Conservation (phyloP, 2,329 filamentous ascomycete genomes). For the Beauveria bassiana region DNA sequence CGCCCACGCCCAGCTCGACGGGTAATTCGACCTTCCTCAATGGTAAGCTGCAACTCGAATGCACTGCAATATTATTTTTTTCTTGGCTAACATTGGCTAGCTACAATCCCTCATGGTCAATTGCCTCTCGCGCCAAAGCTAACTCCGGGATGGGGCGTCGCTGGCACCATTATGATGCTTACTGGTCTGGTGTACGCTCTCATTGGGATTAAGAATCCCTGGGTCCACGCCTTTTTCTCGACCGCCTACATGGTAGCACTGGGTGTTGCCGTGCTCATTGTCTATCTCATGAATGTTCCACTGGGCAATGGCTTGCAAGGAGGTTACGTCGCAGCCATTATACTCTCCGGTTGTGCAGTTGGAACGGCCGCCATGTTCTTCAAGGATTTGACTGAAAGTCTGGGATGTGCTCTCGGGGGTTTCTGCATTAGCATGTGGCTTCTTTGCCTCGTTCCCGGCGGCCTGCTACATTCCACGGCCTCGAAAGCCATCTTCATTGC, state of each 20-base stretch:
- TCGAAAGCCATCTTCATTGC: slow-evolving; percentile 70
- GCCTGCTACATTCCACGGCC: slow-evolving; percentile 55
- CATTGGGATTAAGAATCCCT: slow-evolving; percentile 74
- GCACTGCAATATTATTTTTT: neutral
- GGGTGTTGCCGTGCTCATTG: slow-evolving; percentile 70
- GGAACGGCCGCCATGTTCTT: slow-evolving; percentile 72
- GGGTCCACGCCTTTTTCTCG: slow-evolving; percentile 75
- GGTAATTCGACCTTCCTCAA: slow-evolving; percentile 27
- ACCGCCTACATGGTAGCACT: slow-evolving; percentile 65
- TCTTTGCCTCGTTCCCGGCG: slow-evolving; percentile 66
- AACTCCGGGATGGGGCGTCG: slow-evolving; percentile 74
- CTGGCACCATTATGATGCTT: slow-evolving; percentile 66
- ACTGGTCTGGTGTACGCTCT: slow-evolving; percentile 65
- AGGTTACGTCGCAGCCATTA: slow-evolving; percentile 73
- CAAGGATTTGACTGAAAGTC: slow-evolving; percentile 68
- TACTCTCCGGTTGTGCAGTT: slow-evolving; percentile 65
- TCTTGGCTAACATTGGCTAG: slow-evolving; percentile 21
- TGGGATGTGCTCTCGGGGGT: slow-evolving; percentile 82
- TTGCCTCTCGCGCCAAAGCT: slow-evolving; percentile 68
- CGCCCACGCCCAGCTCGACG: slow-evolving; percentile 15
- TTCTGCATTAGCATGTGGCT: slow-evolving; percentile 91
- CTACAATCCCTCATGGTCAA: slow-evolving; percentile 38
- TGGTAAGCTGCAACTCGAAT: slow-evolving; percentile 19
- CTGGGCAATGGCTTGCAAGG: slow-evolving; percentile 71
- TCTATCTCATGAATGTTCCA: slow-evolving; percentile 81